phyloP scores from a whole-genome alignment of 495 filamentous ascomycete genomes.

The Tuber melanosporum region DNA sequence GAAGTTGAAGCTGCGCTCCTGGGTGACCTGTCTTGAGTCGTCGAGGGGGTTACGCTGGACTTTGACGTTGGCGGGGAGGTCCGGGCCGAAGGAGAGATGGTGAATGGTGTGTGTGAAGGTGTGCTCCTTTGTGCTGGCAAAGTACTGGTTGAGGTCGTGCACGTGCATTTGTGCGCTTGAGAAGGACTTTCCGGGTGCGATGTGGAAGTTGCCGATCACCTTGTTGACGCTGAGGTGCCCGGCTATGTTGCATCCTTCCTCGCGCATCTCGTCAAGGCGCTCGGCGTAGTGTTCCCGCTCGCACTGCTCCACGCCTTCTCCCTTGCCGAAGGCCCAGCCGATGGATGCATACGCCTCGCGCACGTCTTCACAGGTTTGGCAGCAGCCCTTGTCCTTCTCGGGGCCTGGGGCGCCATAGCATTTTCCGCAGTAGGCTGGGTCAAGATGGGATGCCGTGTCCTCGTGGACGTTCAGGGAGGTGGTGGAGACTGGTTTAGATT shows the following conservation, averaged over 20 bases:
- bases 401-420: conserved; percentile 76
- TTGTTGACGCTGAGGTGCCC: conserved; percentile 93
- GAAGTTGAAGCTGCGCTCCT: conserved; percentile 81
- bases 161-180: conserved; percentile 93
- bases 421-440: conserved; percentile 84
- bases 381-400: conserved; percentile 70
- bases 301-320: conserved; percentile 92
- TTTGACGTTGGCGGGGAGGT: conserved; percentile 60
- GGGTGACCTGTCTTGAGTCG: conserved; percentile 64
- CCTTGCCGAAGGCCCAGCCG: conserved; percentile 88
- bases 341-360: conserved; percentile 82
- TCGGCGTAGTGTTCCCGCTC: conserved; percentile 87
- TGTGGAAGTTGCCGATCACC: conserved; percentile 97
- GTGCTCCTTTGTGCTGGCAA: conserved; percentile 63
- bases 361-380: conserved; percentile 94
- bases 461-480: conserved; percentile 85
- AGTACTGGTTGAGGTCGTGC: conserved; percentile 92
- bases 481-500: conserved; percentile 73
- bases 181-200: conserved; percentile 91
- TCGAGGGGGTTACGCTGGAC: conserved; percentile 74
- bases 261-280: conserved; percentile 73
- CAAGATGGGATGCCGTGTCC: conserved; percentile 74
- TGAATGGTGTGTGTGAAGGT: conserved; percentile 90
- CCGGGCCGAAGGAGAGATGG: conserved; percentile 83
- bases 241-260: conserved; percentile 91